Conservation (phyloP, 768 basidiomycete species). For the Solioccasus polychromus region DNA sequence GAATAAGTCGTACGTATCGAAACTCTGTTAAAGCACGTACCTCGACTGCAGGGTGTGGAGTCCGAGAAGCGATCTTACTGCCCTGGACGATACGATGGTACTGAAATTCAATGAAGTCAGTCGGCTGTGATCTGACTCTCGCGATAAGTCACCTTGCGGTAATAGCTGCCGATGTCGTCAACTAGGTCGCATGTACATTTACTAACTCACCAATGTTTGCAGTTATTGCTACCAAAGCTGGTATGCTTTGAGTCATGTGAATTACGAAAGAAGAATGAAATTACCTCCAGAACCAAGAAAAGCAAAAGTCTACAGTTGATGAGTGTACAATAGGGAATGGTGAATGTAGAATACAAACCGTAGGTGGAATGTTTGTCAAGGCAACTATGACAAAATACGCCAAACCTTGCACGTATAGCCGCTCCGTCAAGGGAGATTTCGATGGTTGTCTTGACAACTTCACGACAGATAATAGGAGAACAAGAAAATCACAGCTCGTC, state of each 20-base stretch:
- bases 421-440: constrained; percentile 9
- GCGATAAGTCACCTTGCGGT: too few relatives aligned
- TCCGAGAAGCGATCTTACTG: too few relatives aligned
- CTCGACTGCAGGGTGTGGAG: too few relatives aligned
- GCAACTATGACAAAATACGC: constrained; percentile 16
- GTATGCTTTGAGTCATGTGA: background rate
- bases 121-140: too few relatives aligned
- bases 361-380: constrained; percentile 9
- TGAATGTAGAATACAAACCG: constrained; percentile 2
- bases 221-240: constrained; percentile 10
- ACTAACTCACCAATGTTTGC: constrained; percentile 6
- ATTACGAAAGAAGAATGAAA: background rate
- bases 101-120: too few relatives aligned
- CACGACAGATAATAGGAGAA: constrained; percentile 14
- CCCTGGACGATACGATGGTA: too few relatives aligned
- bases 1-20: too few relatives aligned
- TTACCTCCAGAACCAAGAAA: constrained; percentile 10
- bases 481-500: constrained; percentile 18
- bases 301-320: constrained; percentile 6
- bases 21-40: too few relatives aligned
- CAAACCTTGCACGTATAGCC: constrained; percentile 16
- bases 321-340: background rate
- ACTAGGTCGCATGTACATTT: background rate
- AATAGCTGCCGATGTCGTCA: too few relatives aligned
- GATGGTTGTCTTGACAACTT: constrained; percentile 13